Conservation (phyloP, 2,329 filamentous ascomycete species). For the Mariannaea elegans region DNA sequence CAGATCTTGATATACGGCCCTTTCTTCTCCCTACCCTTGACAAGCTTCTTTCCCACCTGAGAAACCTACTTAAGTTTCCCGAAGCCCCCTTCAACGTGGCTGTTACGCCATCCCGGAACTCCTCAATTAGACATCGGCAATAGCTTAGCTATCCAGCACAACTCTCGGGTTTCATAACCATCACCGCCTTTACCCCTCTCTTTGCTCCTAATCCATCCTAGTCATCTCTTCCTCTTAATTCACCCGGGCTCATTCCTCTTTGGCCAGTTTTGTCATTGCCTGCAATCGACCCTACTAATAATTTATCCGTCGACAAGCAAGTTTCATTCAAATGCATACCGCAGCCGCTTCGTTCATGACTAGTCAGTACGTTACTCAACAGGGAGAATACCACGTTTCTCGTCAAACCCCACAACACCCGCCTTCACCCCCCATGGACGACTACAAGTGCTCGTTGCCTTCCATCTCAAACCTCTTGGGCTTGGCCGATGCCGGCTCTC, state of each 20-base stretch:
- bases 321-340: conserved; percentile 37
- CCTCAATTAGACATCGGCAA: conserved; percentile 25
- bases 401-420: conserved; percentile 67
- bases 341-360: conserved; percentile 43
- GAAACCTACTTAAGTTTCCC: conserved; percentile 43
- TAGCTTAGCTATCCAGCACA: conserved; percentile 21
- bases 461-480: conserved; percentile 93
- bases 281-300: conserved; percentile 26
- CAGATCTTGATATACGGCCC: conserved; percentile 42
- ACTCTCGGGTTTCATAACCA: conserved; percentile 22
- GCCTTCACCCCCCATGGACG: conserved; percentile 79
- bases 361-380: conserved; percentile 35
- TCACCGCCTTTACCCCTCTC: conserved; percentile 7
- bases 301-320: conserved; percentile 1
- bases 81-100: conserved; percentile 36
- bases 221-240: conserved; percentile 24
- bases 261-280: conserved; percentile 10
- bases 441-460: conserved; percentile 85
- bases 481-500: conserved; percentile 76
- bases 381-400: conserved; percentile 48
- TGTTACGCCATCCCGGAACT: conserved; percentile 30
- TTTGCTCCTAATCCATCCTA: conserved; percentile 18
- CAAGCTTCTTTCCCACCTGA: conserved; percentile 39
- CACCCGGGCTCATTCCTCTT: conserved; percentile 14
- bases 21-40: conserved; percentile 37